Conservation (phyloP, 176 grass and related monocot genomes). For the bread wheat (Triticum aestivum) region DNA sequence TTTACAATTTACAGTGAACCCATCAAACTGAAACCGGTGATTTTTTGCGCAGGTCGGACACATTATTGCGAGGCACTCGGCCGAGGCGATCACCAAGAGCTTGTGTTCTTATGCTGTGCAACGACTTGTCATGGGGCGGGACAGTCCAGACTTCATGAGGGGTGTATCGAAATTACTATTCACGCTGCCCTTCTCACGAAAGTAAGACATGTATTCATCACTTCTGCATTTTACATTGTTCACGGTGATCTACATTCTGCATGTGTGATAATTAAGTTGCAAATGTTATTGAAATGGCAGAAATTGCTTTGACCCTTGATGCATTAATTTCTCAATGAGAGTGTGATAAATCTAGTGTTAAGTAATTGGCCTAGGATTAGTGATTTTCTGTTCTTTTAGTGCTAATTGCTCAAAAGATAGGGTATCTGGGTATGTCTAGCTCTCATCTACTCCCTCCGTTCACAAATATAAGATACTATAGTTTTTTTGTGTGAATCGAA, state of each 20-base stretch:
- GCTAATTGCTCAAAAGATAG: too few relatives aligned
- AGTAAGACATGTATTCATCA: slow-evolving; percentile 28
- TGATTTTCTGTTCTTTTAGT: neutral
- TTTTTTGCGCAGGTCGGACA: slow-evolving; percentile 70
- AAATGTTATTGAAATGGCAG: neutral
- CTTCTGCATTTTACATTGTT: neutral
- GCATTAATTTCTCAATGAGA: neutral
- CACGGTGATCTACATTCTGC: neutral
- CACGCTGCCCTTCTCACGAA: slow-evolving; percentile 79
- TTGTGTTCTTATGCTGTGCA: slow-evolving; percentile 52
- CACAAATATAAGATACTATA: too few relatives aligned
- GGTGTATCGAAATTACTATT: slow-evolving; percentile 68
- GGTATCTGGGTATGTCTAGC: too few relatives aligned
- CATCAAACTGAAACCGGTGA: neutral
- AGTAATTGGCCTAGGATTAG: neutral
- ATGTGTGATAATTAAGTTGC: neutral
- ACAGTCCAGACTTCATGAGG: slow-evolving; percentile 72
- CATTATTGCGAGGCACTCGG: slow-evolving; percentile 58
- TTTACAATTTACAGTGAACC: neutral
- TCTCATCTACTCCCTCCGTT: too few relatives aligned
- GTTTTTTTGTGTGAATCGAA: too few relatives aligned
- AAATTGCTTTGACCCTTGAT: neutral
- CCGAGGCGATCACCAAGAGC: slow-evolving; percentile 69
- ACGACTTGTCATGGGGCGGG: slow-evolving; percentile 67
- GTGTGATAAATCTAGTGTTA: neutral